Evolutionary conservation across 371 early-diverging fungal genomes (phyloP), one percentile per base, ranked within the genome.

Genomic region (Mortierella polycephala): DNA sequence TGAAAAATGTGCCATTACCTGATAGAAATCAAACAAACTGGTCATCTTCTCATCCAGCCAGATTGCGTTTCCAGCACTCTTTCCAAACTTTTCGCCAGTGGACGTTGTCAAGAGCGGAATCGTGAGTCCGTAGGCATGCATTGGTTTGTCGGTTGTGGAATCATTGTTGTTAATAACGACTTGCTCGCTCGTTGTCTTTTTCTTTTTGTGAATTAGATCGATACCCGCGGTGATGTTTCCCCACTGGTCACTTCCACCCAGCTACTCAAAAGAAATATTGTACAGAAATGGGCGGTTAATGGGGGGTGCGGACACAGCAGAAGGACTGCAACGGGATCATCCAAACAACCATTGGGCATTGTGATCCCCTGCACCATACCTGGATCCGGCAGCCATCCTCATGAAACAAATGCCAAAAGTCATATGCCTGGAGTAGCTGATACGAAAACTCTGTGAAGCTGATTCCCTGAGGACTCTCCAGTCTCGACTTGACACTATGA

Each of bases 241-340:
- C 98, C 98, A 97, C 75, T 98, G 98, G 74, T 98, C 98, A 66
- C 91, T 94, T n/a, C 98, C 98, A 30, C 98, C 98, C 20, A 97
- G 59, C 91, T 96, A 68, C 3, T 40, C 12, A 47, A 47, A 10
- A 47, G 47, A n/a, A 30, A 30, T 30, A 30, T 30, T 30, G 30
- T 30, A 30, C 30, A 30, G 30, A 30, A 30, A 30, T 30, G 30
- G 30, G 30, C 4, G 30, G 30, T 30, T 30, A 30, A 30, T 30
- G 30, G 30, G 30, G 30, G 4, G 30, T 4, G 30, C 30, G 4
- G 30, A 30, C 30, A 4, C 30, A 30, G 30, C 30, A 30, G 30
- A 30, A 4, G 30, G 30, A 30, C 30, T 4, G 30, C 30, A 30
- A 30, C n/a, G 30, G 30, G 30, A 30, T 47, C 47, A 47, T 47